Evolutionary conservation across 192 early-diverging fungal species (phyloP), one percentile per base, ranked within the genome.

Genomic region (Podila clonocystis): DNA sequence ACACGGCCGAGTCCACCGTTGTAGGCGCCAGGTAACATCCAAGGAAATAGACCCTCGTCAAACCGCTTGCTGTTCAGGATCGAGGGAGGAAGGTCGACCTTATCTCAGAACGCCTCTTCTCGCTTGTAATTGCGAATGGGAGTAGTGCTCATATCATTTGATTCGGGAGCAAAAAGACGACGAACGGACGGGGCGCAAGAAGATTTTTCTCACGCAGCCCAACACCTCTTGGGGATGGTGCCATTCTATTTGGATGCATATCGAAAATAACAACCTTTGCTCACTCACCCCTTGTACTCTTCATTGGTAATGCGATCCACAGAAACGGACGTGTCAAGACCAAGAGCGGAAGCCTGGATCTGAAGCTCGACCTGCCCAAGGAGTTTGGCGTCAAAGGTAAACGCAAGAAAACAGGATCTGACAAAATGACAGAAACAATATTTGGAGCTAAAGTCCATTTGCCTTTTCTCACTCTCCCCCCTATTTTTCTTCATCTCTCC

Each of bases 291-390:
- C 8, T 15, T 45, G 41, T 15, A 45, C 41, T 45, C 34, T 45
- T 45, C 41, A 45, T 4, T 58, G 3, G 17, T 72, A 38, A 38
- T 36, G 1, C 50, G 11, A 3, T 38, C 20, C 19, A 22, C 58
- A 87, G 88, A 68, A 87, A 89, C 60, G 88, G 88, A 41, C 87
- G 74, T 30, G 80, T 86, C n/a, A 83, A 76, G 15, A 86, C 88
- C 30, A 89, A 87, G 80, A 84, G 84, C 55, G 85, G 84, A 31
- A 76, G 75, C 19, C 68, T 89, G 28, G 73, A 87, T 49, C 76
- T 89, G 67, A 70, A 77, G 22, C 85, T 89, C 20, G 83, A 85
- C 26, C 74, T 84, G 30, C 88, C 88, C 79, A 89, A 89, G 84
- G 82, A 78, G 55, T 87, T 89, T 31, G 88, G 76, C 29, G 62